phyloP scores from a whole-genome alignment of 2,329 filamentous ascomycete species.

The Penicillium paneum region DNA sequence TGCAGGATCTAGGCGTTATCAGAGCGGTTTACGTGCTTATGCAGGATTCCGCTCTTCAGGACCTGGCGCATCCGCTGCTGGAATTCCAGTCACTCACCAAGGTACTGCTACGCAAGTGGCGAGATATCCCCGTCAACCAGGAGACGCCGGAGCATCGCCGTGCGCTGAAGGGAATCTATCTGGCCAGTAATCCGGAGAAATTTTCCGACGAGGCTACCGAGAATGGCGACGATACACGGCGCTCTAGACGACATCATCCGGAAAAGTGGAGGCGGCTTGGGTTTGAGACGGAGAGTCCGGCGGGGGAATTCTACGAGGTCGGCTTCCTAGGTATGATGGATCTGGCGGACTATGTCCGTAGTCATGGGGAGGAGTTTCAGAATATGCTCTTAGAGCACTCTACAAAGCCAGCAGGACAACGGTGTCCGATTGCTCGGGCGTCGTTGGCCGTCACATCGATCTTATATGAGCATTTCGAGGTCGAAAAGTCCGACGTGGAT shows the following conservation, averaged over 20 bases:
- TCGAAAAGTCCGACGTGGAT: slow-evolving; percentile 77
- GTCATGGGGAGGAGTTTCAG: slow-evolving; percentile 87
- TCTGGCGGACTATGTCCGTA: slow-evolving; percentile 85
- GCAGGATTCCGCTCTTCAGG: slow-evolving; percentile 88
- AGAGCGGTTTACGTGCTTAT: slow-evolving; percentile 88
- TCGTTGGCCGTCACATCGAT: slow-evolving; percentile 84
- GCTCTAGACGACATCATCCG: slow-evolving; percentile 71
- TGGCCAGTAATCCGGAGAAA: slow-evolving; percentile 63
- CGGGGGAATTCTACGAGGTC: slow-evolving; percentile 76
- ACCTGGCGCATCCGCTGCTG: slow-evolving; percentile 81
- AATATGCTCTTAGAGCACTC: slow-evolving; percentile 89
- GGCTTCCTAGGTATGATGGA: slow-evolving; percentile 98
- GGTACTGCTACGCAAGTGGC: slow-evolving; percentile 81
- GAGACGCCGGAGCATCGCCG: slow-evolving; percentile 85
- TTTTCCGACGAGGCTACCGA: slow-evolving; percentile 29
- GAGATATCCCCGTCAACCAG: slow-evolving; percentile 76
- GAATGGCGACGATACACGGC: slow-evolving; percentile 47
- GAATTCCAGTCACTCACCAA: slow-evolving; percentile 94
- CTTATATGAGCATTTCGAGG: slow-evolving; percentile 92
- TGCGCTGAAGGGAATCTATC: slow-evolving; percentile 79
- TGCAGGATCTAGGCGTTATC: slow-evolving; percentile 91
- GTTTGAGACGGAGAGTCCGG: slow-evolving; percentile 86
- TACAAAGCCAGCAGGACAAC: slow-evolving; percentile 63
- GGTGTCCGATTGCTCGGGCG: slow-evolving; percentile 82
- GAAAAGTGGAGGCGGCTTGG: slow-evolving; percentile 92